These are phyloP conservation scores for Sindora glabra DNA, from an alignment of 306 rosid genomes.

Conservation along the genomic window DNA sequence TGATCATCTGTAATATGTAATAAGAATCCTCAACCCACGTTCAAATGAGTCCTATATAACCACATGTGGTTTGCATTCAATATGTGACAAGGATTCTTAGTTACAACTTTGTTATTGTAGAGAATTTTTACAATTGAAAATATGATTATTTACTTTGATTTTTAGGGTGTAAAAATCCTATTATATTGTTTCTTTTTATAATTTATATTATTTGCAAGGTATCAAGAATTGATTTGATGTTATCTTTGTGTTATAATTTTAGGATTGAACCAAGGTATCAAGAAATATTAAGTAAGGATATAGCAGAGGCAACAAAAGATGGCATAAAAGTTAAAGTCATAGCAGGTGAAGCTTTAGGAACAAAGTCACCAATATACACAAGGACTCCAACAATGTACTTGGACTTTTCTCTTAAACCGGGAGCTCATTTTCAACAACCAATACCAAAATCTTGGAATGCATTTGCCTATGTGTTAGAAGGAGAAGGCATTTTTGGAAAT, in stretches of 20 bases:
- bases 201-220: no score
- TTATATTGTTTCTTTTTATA: not conserved
- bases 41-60: no score
- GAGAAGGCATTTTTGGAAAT: slow-evolving; percentile 76
- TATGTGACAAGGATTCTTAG: no score
- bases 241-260: not conserved
- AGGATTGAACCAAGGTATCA: slow-evolving; percentile 96
- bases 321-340: slow-evolving; percentile 78
- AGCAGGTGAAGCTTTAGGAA: slow-evolving; percentile 90
- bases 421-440: slow-evolving; percentile 60
- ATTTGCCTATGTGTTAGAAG: slow-evolving; percentile 77
- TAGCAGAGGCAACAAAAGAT: slow-evolving; percentile 56
- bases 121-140: not conserved
- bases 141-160: not conserved
- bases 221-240: no score
- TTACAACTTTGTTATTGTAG: not conserved
- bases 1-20: no score
- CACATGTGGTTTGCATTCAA: no score
- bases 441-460: slow-evolving; percentile 82
- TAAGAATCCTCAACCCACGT: no score
- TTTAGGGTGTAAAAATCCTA: not conserved
- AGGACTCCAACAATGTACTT: slow-evolving; percentile 89
- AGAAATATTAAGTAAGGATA: slow-evolving; percentile 71
- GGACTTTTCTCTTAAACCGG: slow-evolving; percentile 81
- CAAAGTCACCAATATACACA: slow-evolving; percentile 77